These are phyloP conservation scores for Erodium trifolium DNA, from an alignment of 441 rosid genomes.

Conservation along the genomic window DNA sequence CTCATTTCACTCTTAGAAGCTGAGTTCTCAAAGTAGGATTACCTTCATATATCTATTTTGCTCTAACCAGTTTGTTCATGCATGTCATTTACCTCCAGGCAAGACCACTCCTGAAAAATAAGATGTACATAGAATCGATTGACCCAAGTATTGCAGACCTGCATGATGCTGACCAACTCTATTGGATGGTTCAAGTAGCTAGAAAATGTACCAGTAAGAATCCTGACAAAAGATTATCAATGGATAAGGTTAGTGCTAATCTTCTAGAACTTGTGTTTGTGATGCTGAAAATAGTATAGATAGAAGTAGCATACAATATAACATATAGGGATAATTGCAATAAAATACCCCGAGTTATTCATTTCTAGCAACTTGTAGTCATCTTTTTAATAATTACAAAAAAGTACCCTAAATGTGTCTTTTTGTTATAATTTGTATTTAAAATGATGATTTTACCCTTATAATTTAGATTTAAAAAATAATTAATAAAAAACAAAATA, in stretches of 20 bases:
- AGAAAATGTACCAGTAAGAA: conserved; percentile 25
- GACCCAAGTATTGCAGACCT: conserved; percentile 24
- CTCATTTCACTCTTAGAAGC: not conserved
- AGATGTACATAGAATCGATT: conserved; percentile 22
- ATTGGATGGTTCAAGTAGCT: conserved; percentile 27
- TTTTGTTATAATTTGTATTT: too few species aligned
- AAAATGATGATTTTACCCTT: too few species aligned
- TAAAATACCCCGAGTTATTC: too few species aligned
- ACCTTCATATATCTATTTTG: not conserved
- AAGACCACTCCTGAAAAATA: conserved; percentile 26
- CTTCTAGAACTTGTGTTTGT: not conserved
- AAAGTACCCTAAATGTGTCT: too few species aligned
- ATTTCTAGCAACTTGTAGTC: too few species aligned
- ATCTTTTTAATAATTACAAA: too few species aligned
- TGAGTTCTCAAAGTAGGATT: not conserved
- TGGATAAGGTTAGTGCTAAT: conserved; percentile 28
- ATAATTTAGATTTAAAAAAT: too few species aligned
- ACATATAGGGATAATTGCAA: too few species aligned
- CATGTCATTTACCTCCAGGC: conserved; percentile 24
- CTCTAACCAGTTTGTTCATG: not conserved
- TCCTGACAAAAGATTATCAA: conserved; percentile 31
- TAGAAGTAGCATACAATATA: too few species aligned
- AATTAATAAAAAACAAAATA: too few species aligned
- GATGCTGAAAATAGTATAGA: too few species aligned
- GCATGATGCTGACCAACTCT: conserved; percentile 28